A percentile compares a stretch with the other conserved stretches of the same genome.
Conservation (phyloP, 495 filamentous ascomycete genomes). For the Tuber umbilicatum region DNA sequence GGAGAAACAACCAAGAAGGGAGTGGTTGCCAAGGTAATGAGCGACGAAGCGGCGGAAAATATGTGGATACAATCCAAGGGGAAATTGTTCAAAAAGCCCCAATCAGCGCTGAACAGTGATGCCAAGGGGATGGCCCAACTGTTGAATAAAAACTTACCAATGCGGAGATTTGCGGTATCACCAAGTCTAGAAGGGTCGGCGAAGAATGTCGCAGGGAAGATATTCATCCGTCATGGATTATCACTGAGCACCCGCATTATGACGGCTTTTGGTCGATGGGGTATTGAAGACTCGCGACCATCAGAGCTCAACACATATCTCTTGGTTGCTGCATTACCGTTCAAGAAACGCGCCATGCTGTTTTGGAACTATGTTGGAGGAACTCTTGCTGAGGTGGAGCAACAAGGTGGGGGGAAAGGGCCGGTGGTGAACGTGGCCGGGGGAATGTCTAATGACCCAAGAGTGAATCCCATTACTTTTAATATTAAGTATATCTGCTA, state of each 20-base stretch:
- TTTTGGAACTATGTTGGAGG: slow-evolving; percentile 25
- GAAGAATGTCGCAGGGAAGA: slow-evolving; percentile 26
- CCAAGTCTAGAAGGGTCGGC: background rate
- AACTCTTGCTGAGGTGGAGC: slow-evolving; percentile 5
- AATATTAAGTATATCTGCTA: background rate
- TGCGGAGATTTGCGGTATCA: slow-evolving; percentile 24
- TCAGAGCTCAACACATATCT: slow-evolving; percentile 26
- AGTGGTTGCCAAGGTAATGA: slow-evolving; percentile 20
- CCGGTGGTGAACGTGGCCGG: background rate
- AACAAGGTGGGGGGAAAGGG: background rate
- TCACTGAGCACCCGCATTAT: slow-evolving; percentile 19
- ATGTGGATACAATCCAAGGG: slow-evolving; percentile 17
- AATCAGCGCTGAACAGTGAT: slow-evolving; percentile 16
- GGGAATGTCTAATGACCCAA: background rate
- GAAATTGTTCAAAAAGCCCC: slow-evolving; percentile 23
- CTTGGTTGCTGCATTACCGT: slow-evolving; percentile 18
- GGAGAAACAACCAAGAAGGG: slow-evolving; percentile 8
- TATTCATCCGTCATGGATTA: slow-evolving; percentile 26
- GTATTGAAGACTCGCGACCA: background rate
- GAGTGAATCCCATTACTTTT: background rate
- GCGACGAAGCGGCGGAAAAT: slow-evolving; percentile 10
- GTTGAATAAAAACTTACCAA: slow-evolving; percentile 24
- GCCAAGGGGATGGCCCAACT: slow-evolving; percentile 11
- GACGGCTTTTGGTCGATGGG: slow-evolving; percentile 18
- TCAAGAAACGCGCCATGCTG: slow-evolving; percentile 18